Percentiles rank a stretch among this genome's conserved stretches.
Evolutionary conservation across 495 filamentous ascomycete species (phyloP).

Genomic region (Aspergillus funiculosus): DNA sequence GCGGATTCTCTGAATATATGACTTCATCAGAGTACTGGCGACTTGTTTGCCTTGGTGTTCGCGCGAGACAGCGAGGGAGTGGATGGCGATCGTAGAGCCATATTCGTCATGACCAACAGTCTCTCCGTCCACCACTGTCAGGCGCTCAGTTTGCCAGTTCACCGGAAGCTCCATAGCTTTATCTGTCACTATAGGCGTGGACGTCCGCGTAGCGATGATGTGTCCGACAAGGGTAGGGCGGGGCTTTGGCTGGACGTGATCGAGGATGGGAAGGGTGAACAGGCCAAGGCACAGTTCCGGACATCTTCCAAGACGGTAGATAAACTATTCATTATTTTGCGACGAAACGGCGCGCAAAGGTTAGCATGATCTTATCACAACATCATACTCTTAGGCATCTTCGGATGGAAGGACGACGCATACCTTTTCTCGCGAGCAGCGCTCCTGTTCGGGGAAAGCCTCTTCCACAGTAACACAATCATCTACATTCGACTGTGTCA

Average conservation of each 20-base stretch:
- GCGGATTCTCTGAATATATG: constrained; percentile 67
- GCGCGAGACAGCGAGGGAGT: constrained; percentile 75
- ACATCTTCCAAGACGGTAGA: constrained; percentile 72
- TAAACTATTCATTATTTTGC: constrained; percentile 64
- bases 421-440: constrained; percentile 78
- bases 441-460: constrained; percentile 65
- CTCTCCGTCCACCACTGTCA: constrained; percentile 30
- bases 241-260: constrained; percentile 40
- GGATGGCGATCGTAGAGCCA: constrained; percentile 70
- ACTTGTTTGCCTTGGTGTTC: constrained; percentile 68
- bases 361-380: not conserved
- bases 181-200: constrained; percentile 59
- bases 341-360: not conserved
- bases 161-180: constrained; percentile 66
- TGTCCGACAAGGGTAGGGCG: constrained; percentile 66
- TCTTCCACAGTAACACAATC: constrained; percentile 72
- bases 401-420: constrained; percentile 18
- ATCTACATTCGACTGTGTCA: constrained; percentile 68
- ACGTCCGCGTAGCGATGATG: constrained; percentile 67
- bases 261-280: constrained; percentile 54
- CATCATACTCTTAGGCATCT: not conserved
- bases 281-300: constrained; percentile 78
- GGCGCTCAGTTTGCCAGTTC: constrained; percentile 51
- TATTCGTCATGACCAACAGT: constrained; percentile 59
- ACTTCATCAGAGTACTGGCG: constrained; percentile 67